These are phyloP conservation scores for Pseudozyma sp. DNA, from an alignment of 1,284 basidiomycete genomes.

Conservation along the genomic window DNA sequence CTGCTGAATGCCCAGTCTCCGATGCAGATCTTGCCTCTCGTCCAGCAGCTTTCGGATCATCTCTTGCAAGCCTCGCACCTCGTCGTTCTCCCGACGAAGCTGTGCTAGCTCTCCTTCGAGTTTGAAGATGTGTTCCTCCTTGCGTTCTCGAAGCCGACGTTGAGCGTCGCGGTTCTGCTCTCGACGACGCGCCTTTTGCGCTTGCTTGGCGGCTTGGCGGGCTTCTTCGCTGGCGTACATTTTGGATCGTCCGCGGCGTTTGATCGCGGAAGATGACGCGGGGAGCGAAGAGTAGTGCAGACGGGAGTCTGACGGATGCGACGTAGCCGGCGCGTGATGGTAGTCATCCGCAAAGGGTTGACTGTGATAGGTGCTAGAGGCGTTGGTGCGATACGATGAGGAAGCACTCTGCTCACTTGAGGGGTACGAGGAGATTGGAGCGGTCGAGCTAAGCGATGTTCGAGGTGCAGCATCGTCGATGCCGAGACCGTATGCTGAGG, in stretches of 20 bases:
- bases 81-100: constrained; percentile 16
- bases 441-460: too few species aligned
- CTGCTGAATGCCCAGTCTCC: constrained; percentile 6
- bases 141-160: constrained; percentile 28
- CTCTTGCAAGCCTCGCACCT: constrained; percentile 18
- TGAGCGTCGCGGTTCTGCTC: constrained; percentile 47
- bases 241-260: constrained; percentile 11
- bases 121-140: constrained; percentile 45
- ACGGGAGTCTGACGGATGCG: not conserved
- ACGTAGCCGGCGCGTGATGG: not conserved
- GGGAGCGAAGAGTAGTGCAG: not conserved
- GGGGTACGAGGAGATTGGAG: too few species aligned
- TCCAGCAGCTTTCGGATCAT: constrained; percentile 28
- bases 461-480: too few species aligned
- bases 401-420: too few species aligned
- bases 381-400: not conserved
- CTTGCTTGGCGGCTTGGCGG: constrained; percentile 24
- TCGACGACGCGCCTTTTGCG: constrained; percentile 29
- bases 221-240: constrained; percentile 32
- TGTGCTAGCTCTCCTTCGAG: constrained; percentile 27
- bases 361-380: too few species aligned
- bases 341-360: too few species aligned
- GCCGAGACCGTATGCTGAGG: too few species aligned
- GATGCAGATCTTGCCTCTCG: constrained; percentile 12
- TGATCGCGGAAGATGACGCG: not conserved